phyloP scores from a whole-genome alignment of 495 filamentous ascomycete genomes.

The Cercophora newfieldiana region DNA sequence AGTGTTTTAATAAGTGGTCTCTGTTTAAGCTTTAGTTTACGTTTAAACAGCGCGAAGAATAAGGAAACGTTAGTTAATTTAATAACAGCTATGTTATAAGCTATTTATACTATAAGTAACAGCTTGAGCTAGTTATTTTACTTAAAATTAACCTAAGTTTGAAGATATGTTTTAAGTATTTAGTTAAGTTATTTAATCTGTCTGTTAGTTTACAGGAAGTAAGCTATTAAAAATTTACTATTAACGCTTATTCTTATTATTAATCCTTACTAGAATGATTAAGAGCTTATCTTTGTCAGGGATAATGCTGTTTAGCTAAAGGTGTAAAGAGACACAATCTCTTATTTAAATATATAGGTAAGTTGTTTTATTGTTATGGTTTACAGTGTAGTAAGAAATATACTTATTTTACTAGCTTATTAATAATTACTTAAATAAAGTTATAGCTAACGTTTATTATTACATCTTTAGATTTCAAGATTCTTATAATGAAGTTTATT shows the following conservation, averaged over 20 bases:
- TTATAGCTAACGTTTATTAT: background rate
- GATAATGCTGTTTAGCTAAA: background rate
- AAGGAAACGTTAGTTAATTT: background rate
- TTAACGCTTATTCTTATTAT: constrained; percentile 4
- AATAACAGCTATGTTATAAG: background rate
- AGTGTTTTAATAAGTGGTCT: background rate
- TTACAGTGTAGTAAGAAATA: background rate
- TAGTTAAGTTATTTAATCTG: constrained; percentile 19
- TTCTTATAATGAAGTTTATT: background rate
- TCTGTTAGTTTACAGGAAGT: constrained; percentile 15
- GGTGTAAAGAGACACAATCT: background rate
- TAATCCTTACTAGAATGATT: constrained; percentile 6
- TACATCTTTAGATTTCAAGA: background rate
- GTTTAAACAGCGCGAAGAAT: background rate
- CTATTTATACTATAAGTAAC: constrained; percentile 6
- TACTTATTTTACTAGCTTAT: background rate
- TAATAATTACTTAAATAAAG: background rate
- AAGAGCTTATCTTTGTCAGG: background rate
- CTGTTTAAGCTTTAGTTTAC: background rate
- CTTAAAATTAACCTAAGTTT: background rate
- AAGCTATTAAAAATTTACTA: background rate
- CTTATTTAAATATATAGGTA: background rate
- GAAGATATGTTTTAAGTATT: background rate
- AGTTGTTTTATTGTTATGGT: background rate
- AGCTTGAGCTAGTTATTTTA: constrained; percentile 8